Base-by-base conservation (phyloP, 148 eudicot species). In the Rheum nobile region DNA sequence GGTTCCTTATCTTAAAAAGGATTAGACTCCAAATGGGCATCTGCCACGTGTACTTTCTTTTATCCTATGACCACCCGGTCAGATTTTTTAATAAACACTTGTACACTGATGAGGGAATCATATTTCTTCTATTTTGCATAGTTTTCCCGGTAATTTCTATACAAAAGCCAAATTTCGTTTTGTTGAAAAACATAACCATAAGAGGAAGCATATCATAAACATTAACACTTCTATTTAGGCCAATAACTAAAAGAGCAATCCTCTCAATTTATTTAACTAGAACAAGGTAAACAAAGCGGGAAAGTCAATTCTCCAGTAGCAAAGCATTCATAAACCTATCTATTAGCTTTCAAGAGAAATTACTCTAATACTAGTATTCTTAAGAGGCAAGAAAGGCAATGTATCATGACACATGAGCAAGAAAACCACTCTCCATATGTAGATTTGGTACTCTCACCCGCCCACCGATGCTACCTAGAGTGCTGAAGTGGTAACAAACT, bases 41-140 rank as follows among this genome's bases (percentile, higher is more conserved):
- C 21, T 71, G 83, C 82, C 92, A 88, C 26, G 82, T 86, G 82
- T 79, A 38, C 22, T 44, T n/a, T 44, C 77, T 71, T 80, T 79
- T 80, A 84, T 74, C 54, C 68, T 67, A 28, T 42, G 31, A 24
- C 38, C 69, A 0, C 24, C 55, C 19, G 55, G 24, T 50, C 55
- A 50, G 26, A 50, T n/a, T n/a, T n/a, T n/a, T n/a, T 41, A 4
- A 41, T 2, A 41, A 41, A 41, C 43, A 41, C 43, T 41, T 8
- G 2, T 6, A 37, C 6, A 37, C 4, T 14, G 50, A 46, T 46
- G 50, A 46, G n/a, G n/a, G n/a, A n/a, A n/a, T n/a, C 8, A 39
- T 39, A 6, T 8, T 6, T 8, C 47, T 43, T 43, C 21, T 47
- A 47, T 47, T 47, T 47, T 47, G n/a, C 21, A 47, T 16, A 21